phyloP scores from a whole-genome alignment of 202 grass and related monocot genomes.

The Setaria viridis region DNA sequence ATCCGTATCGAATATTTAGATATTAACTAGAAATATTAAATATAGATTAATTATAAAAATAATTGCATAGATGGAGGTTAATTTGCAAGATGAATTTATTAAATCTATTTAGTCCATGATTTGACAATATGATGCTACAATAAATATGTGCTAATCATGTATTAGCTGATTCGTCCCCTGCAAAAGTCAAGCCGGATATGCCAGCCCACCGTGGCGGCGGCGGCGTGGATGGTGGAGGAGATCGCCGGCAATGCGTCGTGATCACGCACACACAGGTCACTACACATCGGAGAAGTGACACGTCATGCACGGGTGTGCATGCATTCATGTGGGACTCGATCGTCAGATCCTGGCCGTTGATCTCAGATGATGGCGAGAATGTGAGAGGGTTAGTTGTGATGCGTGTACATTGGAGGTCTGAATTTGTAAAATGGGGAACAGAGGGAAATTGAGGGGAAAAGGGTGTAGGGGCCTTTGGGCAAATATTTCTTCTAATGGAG shows the following conservation, averaged over 20 bases:
- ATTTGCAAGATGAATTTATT: too few relatives aligned
- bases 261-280: background rate
- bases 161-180: too few relatives aligned
- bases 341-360: constrained; percentile 38
- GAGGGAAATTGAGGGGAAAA: background rate
- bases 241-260: constrained; percentile 44
- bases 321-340: background rate
- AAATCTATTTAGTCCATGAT: too few relatives aligned
- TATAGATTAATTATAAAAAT: too few relatives aligned
- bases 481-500: background rate
- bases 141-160: too few relatives aligned
- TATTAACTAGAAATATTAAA: too few relatives aligned
- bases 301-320: background rate
- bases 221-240: constrained; percentile 62
- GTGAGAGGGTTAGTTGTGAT: background rate
- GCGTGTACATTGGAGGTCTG: constrained; percentile 6
- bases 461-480: background rate
- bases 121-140: too few relatives aligned
- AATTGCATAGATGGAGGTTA: too few relatives aligned
- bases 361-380: background rate
- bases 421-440: background rate
- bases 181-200: constrained; percentile 54
- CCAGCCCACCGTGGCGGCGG: constrained; percentile 53
- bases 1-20: too few relatives aligned
- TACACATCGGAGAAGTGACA: background rate